Percentiles rank a stretch among this genome's conserved stretches.
These are phyloP conservation scores for Cytospora piceae DNA, from an alignment of 2,329 filamentous ascomycete species.

Conservation along the genomic window DNA sequence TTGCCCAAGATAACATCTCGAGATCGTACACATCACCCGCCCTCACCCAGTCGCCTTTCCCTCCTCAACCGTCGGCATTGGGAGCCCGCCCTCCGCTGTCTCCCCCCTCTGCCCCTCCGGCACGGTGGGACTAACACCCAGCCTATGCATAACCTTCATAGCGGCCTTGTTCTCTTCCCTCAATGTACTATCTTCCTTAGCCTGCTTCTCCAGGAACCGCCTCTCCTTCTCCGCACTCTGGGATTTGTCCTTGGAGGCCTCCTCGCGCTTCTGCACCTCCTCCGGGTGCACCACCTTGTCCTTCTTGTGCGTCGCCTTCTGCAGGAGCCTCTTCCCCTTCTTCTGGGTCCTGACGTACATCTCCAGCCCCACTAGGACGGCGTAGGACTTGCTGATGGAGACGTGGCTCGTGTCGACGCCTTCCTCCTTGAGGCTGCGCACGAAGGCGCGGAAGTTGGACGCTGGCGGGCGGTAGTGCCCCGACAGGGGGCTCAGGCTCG, in stretches of 20 bases:
- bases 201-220: slow-evolving; percentile 46
- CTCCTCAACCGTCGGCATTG: not conserved
- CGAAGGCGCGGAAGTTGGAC: slow-evolving; percentile 81
- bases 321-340: slow-evolving; percentile 61
- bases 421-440: slow-evolving; percentile 70
- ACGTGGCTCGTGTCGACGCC: slow-evolving; percentile 81
- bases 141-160: slow-evolving; percentile 46
- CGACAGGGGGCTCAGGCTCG: slow-evolving; percentile 69
- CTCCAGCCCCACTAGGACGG: slow-evolving; percentile 81
- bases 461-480: slow-evolving; percentile 87
- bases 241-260: slow-evolving; percentile 63
- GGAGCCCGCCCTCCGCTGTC: not conserved
- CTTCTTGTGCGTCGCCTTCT: slow-evolving; percentile 55
- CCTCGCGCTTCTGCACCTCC: slow-evolving; percentile 58
- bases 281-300: slow-evolving; percentile 66
- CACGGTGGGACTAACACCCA: slow-evolving; percentile 41
- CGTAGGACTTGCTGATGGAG: slow-evolving; percentile 80
- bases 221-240: slow-evolving; percentile 60
- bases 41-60: slow-evolving; percentile 3
- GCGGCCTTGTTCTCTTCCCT: slow-evolving; percentile 44
- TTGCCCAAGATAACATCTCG: not conserved
- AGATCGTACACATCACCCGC: not conserved
- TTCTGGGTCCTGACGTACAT: slow-evolving; percentile 72
- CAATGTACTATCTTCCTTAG: slow-evolving; percentile 38
- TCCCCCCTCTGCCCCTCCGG: slow-evolving; percentile 32